phyloP scores from a whole-genome alignment of 768 basidiomycete genomes.

The Tephrocybe rancida region DNA sequence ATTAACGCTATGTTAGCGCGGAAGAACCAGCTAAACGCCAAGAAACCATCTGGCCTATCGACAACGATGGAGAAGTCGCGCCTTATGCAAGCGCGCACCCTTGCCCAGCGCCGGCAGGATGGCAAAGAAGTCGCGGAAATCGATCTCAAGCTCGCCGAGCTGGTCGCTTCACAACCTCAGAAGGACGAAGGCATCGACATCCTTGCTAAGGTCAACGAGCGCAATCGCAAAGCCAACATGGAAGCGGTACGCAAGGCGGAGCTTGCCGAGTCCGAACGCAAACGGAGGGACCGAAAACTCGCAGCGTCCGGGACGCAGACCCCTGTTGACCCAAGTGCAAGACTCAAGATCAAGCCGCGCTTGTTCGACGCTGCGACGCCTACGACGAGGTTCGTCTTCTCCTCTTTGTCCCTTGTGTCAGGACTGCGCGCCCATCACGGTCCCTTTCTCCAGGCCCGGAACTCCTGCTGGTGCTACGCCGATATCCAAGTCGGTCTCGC shows the following conservation, averaged over 20 bases:
- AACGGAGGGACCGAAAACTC: conserved; percentile 67
- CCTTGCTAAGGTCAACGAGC: conserved; percentile 84
- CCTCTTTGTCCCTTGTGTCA: not conserved
- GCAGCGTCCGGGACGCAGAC: conserved; percentile 40
- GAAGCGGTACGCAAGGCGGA: conserved; percentile 84
- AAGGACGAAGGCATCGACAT: conserved; percentile 42
- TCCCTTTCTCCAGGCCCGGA: conserved; percentile 42
- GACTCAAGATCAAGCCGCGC: conserved; percentile 66
- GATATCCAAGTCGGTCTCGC: conserved; percentile 25
- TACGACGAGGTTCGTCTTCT: conserved; percentile 58
- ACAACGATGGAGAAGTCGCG: conserved; percentile 64
- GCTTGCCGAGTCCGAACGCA: conserved; percentile 65
- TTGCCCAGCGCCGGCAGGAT: conserved; percentile 79
- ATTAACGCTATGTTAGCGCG: conserved; percentile 77
- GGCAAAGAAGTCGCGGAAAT: conserved; percentile 59
- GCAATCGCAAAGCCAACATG: conserved; percentile 83
- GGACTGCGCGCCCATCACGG: conserved; percentile 10
- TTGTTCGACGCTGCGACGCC: conserved; percentile 52
- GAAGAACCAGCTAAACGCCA: conserved; percentile 48
- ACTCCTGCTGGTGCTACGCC: conserved; percentile 41
- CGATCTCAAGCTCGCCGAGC: conserved; percentile 62
- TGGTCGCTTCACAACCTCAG: conserved; percentile 30
- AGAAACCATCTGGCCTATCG: conserved; percentile 31
- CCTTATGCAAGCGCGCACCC: conserved; percentile 68
- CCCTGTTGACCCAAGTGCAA: conserved; percentile 63